Evolutionary conservation across 768 basidiomycete genomes (phyloP).

Genomic region (Tubosaeta brunneosetosa): DNA sequence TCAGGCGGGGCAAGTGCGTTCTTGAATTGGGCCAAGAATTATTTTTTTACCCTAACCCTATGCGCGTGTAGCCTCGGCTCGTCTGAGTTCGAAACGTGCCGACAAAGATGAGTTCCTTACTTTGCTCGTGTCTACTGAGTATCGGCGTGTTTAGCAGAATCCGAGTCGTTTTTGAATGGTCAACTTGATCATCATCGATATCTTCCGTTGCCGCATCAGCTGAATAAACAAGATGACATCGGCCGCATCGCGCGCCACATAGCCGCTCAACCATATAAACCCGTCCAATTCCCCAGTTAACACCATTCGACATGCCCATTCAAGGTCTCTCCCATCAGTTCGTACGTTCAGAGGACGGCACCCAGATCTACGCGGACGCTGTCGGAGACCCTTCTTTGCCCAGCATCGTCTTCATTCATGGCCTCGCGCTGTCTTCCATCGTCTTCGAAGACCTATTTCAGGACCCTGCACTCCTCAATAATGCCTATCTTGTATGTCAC

Average conservation of each 20-base stretch:
- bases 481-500: constrained; percentile 1
- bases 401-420: constrained; percentile 6
- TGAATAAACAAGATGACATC: neutral
- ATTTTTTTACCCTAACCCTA: neutral
- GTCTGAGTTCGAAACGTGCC: no score
- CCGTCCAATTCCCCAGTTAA: neutral
- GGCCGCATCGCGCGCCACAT: neutral
- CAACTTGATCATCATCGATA: neutral
- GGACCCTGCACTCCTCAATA: constrained; percentile 1
- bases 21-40: no score
- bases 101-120: neutral
- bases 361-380: constrained; percentile 6
- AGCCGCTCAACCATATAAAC: neutral
- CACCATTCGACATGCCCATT: neutral
- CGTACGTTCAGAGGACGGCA: constrained; percentile 4
- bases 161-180: neutral
- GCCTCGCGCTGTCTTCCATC: constrained; percentile 2
- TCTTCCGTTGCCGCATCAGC: neutral
- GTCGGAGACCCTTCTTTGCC: constrained; percentile 1
- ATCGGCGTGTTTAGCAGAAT: no score
- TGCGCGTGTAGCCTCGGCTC: no score
- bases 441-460: constrained; percentile 6
- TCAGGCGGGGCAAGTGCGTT: no score
- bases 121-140: no score
- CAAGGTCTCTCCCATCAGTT: neutral